These are phyloP conservation scores for Claviceps sp. DNA, from an alignment of 2,329 filamentous ascomycete genomes.

Conservation along the genomic window DNA sequence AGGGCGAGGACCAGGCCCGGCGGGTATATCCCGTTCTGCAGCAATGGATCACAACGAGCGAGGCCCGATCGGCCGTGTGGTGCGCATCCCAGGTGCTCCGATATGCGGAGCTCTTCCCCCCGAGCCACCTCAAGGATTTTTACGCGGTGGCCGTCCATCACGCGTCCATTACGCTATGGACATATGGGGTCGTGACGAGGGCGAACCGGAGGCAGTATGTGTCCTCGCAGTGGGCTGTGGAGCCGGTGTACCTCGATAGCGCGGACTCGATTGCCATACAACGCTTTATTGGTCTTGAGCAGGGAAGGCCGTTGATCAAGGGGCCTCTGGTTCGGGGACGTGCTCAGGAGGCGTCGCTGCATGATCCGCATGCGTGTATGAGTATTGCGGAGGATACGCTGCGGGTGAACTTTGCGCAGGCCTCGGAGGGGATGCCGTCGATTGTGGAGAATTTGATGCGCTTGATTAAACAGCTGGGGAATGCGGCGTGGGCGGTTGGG, in stretches of 20 bases:
- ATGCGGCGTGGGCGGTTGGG: conserved; percentile 30
- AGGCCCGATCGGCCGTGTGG: conserved; percentile 49
- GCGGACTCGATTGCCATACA: conserved; percentile 37
- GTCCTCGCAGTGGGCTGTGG: conserved; percentile 19
- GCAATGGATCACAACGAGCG: conserved; percentile 41
- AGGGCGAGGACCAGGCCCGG: conserved; percentile 51
- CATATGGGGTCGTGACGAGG: conserved; percentile 46
- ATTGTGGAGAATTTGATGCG: conserved; percentile 55
- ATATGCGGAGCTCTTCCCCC: conserved; percentile 40
- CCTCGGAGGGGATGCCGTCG: conserved; percentile 34
- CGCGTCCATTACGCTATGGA: conserved; percentile 54
- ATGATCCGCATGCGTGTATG: conserved; percentile 46
- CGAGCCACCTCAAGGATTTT: conserved; percentile 47
- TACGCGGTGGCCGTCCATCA: conserved; percentile 57
- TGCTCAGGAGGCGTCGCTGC: conserved; percentile 28
- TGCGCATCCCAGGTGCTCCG: conserved; percentile 55
- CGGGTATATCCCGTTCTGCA: conserved; percentile 43
- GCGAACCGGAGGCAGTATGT: conserved; percentile 22
- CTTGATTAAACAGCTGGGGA: conserved; percentile 46
- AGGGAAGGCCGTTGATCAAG: conserved; percentile 38
- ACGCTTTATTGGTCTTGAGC: conserved; percentile 42
- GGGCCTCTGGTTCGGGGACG: conserved; percentile 17
- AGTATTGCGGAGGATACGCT: conserved; percentile 43
- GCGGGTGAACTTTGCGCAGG: conserved; percentile 33
- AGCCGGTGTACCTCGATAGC: conserved; percentile 41